Percentiles rank a stretch among this genome's conserved stretches.
phyloP scores from a whole-genome alignment of 1,284 basidiomycete genomes.

The Inonotus obliquus region DNA sequence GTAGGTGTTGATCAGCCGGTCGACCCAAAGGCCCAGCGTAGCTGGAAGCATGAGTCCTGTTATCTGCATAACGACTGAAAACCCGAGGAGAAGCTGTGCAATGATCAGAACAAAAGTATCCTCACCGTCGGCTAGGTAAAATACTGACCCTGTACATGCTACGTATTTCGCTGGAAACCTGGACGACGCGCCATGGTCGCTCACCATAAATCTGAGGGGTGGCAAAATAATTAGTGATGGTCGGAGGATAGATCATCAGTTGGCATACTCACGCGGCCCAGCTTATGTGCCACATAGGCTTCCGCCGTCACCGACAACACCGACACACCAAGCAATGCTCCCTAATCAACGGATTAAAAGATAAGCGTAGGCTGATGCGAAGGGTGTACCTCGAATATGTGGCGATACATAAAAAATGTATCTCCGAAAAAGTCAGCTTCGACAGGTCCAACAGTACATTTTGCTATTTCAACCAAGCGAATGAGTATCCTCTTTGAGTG shows the following conservation, averaged over 20 bases:
- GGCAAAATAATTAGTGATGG: background rate
- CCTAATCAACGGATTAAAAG: background rate
- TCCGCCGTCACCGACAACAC: constrained; percentile 1
- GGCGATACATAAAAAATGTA: constrained; percentile 14
- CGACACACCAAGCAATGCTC: constrained; percentile 3
- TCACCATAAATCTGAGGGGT: constrained; percentile 20
- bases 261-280: constrained; percentile 4
- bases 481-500: background rate
- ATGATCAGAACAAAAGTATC: background rate
- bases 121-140: background rate
- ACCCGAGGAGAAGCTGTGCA: constrained; percentile 21
- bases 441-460: background rate
- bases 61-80: constrained; percentile 24
- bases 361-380: background rate
- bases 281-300: constrained; percentile 6
- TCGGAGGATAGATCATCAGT: background rate
- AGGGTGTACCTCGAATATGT: constrained; percentile 17
- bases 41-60: constrained; percentile 23
- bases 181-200: constrained; percentile 18
- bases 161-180: constrained; percentile 24
- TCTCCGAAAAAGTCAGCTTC: constrained; percentile 5
- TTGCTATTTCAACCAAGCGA: background rate
- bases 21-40: constrained; percentile 23
- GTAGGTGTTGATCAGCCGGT: constrained; percentile 18
- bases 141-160: constrained; percentile 20